A percentile compares a stretch with the other conserved stretches of the same genome.
Conservation (phyloP, 2,329 filamentous ascomycete species). For the Clarireedia homoeocarpa region DNA sequence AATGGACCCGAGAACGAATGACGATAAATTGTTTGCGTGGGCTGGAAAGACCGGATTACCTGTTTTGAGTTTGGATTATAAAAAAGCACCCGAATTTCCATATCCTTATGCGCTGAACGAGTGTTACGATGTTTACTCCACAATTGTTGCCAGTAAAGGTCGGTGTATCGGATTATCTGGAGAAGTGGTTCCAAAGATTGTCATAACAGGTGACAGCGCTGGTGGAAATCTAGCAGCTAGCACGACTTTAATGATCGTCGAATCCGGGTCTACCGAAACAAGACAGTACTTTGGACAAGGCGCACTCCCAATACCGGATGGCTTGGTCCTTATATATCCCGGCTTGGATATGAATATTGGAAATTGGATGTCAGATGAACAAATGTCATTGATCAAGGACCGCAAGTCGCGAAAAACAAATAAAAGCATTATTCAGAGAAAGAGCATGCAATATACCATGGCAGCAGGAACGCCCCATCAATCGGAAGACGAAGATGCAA, state of each 20-base stretch:
- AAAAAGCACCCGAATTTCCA: conserved; percentile 75
- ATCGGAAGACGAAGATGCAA: conserved; percentile 60
- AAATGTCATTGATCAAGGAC: conserved; percentile 89
- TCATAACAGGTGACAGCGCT: conserved; percentile 73
- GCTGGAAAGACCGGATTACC: conserved; percentile 83
- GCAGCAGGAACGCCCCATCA: conserved; percentile 76
- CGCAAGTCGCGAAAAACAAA: conserved; percentile 72
- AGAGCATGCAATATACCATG: conserved; percentile 82
- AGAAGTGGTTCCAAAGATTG: conserved; percentile 54
- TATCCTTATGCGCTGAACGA: conserved; percentile 83
- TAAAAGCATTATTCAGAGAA: conserved; percentile 67
- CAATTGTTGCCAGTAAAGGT: conserved; percentile 63
- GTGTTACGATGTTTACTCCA: conserved; percentile 78
- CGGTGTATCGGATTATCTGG: conserved; percentile 70
- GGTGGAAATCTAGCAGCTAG: conserved; percentile 76
- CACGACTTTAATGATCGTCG: conserved; percentile 81
- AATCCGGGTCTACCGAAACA: conserved; percentile 54
- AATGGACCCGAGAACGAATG: conserved; percentile 90
- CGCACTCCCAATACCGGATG: conserved; percentile 66
- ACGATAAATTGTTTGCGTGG: conserved; percentile 92
- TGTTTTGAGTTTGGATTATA: conserved; percentile 84
- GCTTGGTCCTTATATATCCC: conserved; percentile 81
- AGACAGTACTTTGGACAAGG: conserved; percentile 47
- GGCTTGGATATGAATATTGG: conserved; percentile 94
- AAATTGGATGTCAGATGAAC: conserved; percentile 98